Evolutionary conservation across 805 yeast genomes (phyloP), one percentile per base, ranked within the genome.

Genomic region (Metschnikowia henanensis): DNA sequence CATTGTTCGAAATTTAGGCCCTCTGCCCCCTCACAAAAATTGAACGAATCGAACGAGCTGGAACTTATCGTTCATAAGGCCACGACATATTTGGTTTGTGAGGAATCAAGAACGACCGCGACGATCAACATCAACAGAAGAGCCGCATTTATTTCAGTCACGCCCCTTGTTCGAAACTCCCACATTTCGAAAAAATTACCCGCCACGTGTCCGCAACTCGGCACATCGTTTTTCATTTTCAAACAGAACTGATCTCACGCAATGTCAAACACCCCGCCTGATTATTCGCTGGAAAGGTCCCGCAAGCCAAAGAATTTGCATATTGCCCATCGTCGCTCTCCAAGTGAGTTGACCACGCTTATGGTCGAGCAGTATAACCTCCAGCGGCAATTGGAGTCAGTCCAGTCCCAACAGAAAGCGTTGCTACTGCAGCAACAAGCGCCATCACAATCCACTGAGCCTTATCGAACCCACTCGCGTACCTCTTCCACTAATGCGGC

Each of bases 281-380:
- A 49, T 19, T 41, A 39, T 25, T 37, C 35, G 21, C 39, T 30
- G 23, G 47, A 44, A 13, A 21, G 44, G 17, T 32, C 50, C 16
- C 62, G 61, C 51, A 65, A 64, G 45, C 66, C 69, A 2, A 64
- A 60, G 40, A 69, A 66, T 53, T 59, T 94, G 47, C 95, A 90
- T 67, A 90, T 92, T 52, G 98, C 98, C n/a, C 98, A 94, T 59
- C 80, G 98, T 59, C 79, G 96, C 48, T 86, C 97, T 3, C 97
- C 97, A n/a, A 81, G 91, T 54, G 99, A 94, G 63, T 74, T 94
- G 62, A 92, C 98, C 2, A 86, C 85, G 43, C 72, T 92, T 52
- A 92, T 92, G 96, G 63, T 88, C 57, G 98, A 92, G 66, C 95
- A 87, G 60, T 80, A 86, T 61, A 83, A 84, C 45, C 75, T 94